A percentile compares a stretch with the other conserved stretches of the same genome.
Conservation (phyloP, 768 basidiomycete species). For the Lanmaoa pseudosensibilis region DNA sequence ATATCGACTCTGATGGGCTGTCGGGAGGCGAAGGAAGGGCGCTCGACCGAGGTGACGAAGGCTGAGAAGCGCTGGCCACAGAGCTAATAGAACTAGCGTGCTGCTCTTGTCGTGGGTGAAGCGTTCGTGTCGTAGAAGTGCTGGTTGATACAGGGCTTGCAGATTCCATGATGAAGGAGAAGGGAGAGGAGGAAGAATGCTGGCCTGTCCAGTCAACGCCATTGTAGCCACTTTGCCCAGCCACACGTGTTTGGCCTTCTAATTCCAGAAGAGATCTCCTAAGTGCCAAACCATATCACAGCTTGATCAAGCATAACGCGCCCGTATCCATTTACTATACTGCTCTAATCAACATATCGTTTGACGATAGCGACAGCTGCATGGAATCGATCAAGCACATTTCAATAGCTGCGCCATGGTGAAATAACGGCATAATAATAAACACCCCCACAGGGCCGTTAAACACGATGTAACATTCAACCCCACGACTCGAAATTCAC, state of each 20-base stretch:
- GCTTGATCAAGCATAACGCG: neutral
- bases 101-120: slow-evolving; percentile 29
- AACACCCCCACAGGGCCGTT: neutral
- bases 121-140: slow-evolving; percentile 40
- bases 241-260: slow-evolving; percentile 35
- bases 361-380: neutral
- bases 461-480: neutral
- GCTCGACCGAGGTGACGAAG: slow-evolving; percentile 51
- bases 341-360: neutral
- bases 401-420: neutral
- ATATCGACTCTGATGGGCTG: slow-evolving; percentile 63
- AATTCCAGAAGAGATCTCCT: slow-evolving; percentile 1
- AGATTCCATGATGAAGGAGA: slow-evolving; percentile 27
- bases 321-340: neutral
- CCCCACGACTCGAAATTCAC: neutral
- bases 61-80: slow-evolving; percentile 34
- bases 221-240: slow-evolving; percentile 17
- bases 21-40: slow-evolving; percentile 57
- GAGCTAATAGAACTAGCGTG: neutral
- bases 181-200: neutral
- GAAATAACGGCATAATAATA: neutral
- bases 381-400: neutral
- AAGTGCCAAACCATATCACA: neutral
- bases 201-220: neutral
- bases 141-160: slow-evolving; percentile 32